Evolutionary conservation across 768 basidiomycete genomes (phyloP), one percentile per base, ranked within the genome.

Genomic region (Boletus fagicola): DNA sequence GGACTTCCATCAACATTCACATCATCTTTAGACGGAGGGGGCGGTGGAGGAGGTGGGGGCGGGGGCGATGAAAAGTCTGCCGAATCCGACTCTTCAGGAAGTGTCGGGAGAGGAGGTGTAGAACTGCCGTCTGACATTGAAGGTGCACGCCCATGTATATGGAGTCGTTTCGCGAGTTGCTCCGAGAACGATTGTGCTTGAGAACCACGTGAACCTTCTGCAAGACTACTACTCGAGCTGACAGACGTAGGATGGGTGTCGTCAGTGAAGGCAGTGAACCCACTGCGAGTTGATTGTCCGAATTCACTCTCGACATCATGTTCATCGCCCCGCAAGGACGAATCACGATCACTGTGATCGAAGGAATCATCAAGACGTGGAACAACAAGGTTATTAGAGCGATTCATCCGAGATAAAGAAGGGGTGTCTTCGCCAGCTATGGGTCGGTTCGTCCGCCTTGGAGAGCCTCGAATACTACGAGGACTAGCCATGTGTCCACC

Each of bases 401-500:
- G 81, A 62, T 74, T 76, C 51, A 64, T 74, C 53, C 77, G 52
- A 47, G 66, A 54, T 42, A 79, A 70, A 39, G 74, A 71, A 20
- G 80, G 75, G 40, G 79, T 74, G 42, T 82, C 70, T 10, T 76
- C 75, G 33, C 68, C 67, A 28, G 50, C 61, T 18, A 67, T 53
- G 28, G 63, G 65, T 15, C 72, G 72, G 50, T 75, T 82, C 22
- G 77, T 76, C 20, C 82, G 81, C 60, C 85, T 79, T 40, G 89
- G 88, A 4, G 88, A 89, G 20, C 80, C 83, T 61, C 86, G 79
- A 38, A 88, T 77, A 65, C 87, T 90, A 49, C 88, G 81, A 40
- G 86, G 82, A 67, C 82, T 86, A 7, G 85, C 82, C 31, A 82
- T 70, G 38, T 82, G 77, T n/a, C 78, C 82, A 46, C 82, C 77